Conservation (phyloP, 2,329 filamentous ascomycete genomes). For the Exophiala bonariae region DNA sequence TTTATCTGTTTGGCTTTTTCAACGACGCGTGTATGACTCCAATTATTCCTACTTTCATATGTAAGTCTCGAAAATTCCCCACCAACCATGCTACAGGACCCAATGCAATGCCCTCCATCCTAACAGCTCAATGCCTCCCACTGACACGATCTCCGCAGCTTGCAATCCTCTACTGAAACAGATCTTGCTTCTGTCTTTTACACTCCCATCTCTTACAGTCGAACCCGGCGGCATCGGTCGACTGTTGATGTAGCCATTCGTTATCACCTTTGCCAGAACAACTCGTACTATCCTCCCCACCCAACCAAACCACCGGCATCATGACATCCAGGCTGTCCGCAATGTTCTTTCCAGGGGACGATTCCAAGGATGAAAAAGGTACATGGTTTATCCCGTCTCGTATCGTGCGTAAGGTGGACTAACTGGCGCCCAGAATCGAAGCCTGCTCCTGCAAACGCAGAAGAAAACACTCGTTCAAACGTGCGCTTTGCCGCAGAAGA, state of each 20-base stretch:
- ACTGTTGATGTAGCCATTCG: constrained; percentile 22
- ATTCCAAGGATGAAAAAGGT: constrained; percentile 21
- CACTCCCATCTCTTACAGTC: too few species aligned
- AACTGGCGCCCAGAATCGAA: constrained; percentile 28
- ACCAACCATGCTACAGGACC: too few species aligned
- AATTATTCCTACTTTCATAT: not conserved
- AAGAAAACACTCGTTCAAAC: constrained; percentile 36
- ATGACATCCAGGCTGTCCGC: constrained; percentile 28
- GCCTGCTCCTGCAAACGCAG: constrained; percentile 29
- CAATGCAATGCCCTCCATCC: too few species aligned
- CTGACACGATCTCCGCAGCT: too few species aligned
- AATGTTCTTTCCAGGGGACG: constrained; percentile 27
- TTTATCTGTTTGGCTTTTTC: not conserved
- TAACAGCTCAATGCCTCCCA: too few species aligned
- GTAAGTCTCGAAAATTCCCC: not conserved
- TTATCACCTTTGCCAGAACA: constrained; percentile 3
- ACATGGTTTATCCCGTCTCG: constrained; percentile 1
- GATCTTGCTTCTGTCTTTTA: too few species aligned
- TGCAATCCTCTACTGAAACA: too few species aligned
- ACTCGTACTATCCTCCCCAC: not conserved
- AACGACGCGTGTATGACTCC: constrained; percentile 1
- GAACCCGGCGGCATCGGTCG: too few species aligned
- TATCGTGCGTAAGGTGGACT: not conserved
- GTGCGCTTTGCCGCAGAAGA: constrained; percentile 73
- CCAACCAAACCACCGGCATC: constrained; percentile 6